These are phyloP conservation scores for Lactarius vividus DNA, from an alignment of 768 basidiomycete genomes.

Conservation along the genomic window DNA sequence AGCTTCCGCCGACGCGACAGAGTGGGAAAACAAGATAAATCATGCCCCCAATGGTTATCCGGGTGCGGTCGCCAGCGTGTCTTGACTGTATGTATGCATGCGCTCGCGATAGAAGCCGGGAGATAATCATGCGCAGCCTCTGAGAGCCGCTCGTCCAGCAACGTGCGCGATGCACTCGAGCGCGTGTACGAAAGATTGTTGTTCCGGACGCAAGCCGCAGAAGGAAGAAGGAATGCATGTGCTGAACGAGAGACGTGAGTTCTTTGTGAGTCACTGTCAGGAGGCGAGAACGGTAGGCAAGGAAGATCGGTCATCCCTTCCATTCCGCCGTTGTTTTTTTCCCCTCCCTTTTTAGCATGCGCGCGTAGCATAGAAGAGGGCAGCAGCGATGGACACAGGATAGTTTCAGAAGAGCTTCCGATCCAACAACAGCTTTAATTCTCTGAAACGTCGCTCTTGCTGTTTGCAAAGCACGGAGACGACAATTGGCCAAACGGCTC, in stretches of 20 bases:
- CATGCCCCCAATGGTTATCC: neutral
- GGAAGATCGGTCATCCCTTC: neutral
- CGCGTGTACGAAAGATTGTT: neutral
- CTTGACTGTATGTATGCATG: neutral
- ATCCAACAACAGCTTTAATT: neutral
- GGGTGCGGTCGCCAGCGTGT: neutral
- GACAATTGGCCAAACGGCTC: neutral
- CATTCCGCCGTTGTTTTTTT: neutral
- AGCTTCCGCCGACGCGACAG: neutral
- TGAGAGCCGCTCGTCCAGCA: slow-evolving; percentile 6
- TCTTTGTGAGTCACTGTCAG: neutral
- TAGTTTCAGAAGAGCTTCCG: neutral
- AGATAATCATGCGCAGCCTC: slow-evolving; percentile 13
- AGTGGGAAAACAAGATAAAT: neutral
- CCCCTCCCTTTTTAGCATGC: neutral
- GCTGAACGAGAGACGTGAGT: neutral
- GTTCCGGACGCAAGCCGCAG: neutral
- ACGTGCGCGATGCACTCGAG: slow-evolving; percentile 8
- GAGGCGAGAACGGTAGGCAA: neutral
- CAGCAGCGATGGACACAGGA: neutral
- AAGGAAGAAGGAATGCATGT: neutral
- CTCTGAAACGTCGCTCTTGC: neutral
- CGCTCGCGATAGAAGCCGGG: neutral
- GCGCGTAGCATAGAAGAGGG: neutral
- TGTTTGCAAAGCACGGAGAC: neutral